phyloP scores from a whole-genome alignment of 2,329 filamentous ascomycete species.

The Trichophyton simii region DNA sequence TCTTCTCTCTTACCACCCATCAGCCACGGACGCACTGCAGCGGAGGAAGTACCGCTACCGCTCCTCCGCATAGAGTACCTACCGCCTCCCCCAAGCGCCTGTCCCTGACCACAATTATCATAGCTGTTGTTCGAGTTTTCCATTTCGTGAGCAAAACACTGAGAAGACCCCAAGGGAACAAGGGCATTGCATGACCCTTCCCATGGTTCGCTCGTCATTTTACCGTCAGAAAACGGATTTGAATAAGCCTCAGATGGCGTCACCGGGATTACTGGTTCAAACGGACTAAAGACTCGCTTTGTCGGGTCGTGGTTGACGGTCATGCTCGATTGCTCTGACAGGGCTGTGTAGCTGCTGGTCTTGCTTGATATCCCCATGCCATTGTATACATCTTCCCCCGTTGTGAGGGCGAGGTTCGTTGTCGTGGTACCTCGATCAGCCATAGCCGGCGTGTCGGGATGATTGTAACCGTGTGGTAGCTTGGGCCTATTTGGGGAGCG shows the following conservation, averaged over 20 bases:
- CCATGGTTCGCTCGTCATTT: conserved; percentile 3
- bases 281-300: conserved; percentile 15
- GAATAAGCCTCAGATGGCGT: conserved; percentile 1
- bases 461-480: background rate
- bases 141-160: conserved; percentile 2
- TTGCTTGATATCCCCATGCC: conserved; percentile 16
- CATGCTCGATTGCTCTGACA: conserved; percentile 21
- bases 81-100: background rate
- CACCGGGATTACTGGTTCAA: conserved; percentile 6
- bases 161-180: conserved; percentile 5
- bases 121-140: conserved; percentile 1
- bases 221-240: conserved; percentile 12
- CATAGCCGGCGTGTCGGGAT: background rate
- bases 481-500: background rate
- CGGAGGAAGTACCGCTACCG: conserved; percentile 15
- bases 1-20: conserved; percentile 16
- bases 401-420: background rate
- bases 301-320: conserved; percentile 26
- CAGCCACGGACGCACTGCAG: conserved; percentile 15
- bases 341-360: conserved; percentile 22
- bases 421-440: background rate
- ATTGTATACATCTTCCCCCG: background rate
- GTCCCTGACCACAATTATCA: conserved; percentile 1
- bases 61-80: conserved; percentile 5
- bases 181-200: background rate